These are phyloP conservation scores for Penicillium sp. DNA, from an alignment of 2,329 filamentous ascomycete genomes.

Conservation along the genomic window DNA sequence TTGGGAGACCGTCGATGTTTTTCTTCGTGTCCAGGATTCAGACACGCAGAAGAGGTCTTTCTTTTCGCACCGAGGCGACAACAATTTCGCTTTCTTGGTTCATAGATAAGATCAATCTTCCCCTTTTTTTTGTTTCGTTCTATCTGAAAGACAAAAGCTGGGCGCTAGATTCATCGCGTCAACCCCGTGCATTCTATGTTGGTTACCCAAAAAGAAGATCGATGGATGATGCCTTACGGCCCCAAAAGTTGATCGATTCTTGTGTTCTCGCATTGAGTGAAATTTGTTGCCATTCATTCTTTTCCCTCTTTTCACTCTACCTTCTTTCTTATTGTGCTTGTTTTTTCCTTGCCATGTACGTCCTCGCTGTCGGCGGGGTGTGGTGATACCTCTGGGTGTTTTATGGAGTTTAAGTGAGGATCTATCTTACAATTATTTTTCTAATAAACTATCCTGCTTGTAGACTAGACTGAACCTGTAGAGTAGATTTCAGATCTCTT, in stretches of 20 bases:
- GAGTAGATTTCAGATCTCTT: background rate
- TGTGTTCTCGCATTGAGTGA: constrained; percentile 23
- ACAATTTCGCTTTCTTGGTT: background rate
- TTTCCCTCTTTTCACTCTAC: constrained; percentile 11
- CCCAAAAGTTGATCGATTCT: constrained; percentile 30
- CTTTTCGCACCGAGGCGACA: constrained; percentile 4
- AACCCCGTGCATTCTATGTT: constrained; percentile 16
- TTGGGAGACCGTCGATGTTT: constrained; percentile 8
- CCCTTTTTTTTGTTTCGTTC: constrained; percentile 8
- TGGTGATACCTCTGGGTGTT: constrained; percentile 29
- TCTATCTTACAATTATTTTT: constrained; percentile 7
- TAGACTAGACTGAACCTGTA: background rate
- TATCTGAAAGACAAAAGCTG: background rate
- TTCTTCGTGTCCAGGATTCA: background rate
- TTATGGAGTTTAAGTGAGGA: constrained; percentile 22
- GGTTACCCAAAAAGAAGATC: constrained; percentile 19
- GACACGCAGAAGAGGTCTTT: constrained; percentile 5
- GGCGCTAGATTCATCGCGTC: constrained; percentile 11
- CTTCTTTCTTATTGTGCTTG: constrained; percentile 9
- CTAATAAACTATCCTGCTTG: background rate
- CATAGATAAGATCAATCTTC: background rate
- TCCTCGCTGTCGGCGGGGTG: constrained; percentile 13
- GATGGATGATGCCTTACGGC: constrained; percentile 22
- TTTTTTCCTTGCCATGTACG: constrained; percentile 20
- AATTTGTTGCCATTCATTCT: constrained; percentile 19